phyloP scores from a whole-genome alignment of 176 grass and related monocot genomes.

The Carex pumila region DNA sequence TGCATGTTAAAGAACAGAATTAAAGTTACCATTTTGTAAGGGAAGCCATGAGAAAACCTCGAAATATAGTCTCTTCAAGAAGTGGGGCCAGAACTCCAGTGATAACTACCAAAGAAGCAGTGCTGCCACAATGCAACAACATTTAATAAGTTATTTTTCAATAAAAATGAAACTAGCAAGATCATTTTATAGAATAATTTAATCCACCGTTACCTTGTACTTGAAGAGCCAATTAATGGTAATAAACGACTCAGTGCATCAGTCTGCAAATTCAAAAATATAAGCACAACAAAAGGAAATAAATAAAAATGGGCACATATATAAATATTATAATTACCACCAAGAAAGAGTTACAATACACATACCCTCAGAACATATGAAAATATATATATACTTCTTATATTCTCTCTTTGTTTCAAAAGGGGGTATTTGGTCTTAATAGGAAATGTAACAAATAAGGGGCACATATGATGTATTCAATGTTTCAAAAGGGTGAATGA shows the following conservation, averaged over 20 bases:
- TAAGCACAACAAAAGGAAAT: neutral
- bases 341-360: neutral
- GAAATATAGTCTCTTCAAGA: conserved; percentile 92
- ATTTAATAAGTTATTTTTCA: conserved; percentile 7
- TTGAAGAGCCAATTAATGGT: conserved; percentile 90
- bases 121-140: conserved; percentile 38
- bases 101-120: conserved; percentile 71
- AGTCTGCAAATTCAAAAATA: conserved; percentile 45
- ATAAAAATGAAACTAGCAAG: neutral
- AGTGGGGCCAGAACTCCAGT: conserved; percentile 92
- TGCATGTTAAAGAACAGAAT: neutral
- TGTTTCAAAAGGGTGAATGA: neutral
- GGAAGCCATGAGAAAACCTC: conserved; percentile 91
- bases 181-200: conserved; percentile 3
- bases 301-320: neutral
- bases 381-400: neutral
- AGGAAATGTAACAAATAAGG: neutral
- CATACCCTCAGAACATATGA: neutral
- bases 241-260: conserved; percentile 73
- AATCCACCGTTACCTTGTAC: conserved; percentile 47
- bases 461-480: neutral
- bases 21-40: conserved; percentile 72
- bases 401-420: neutral
- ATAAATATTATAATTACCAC: neutral
- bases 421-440: neutral